Conservation (phyloP, 192 early-diverging fungal genomes). For the Thamnidium elegans region DNA sequence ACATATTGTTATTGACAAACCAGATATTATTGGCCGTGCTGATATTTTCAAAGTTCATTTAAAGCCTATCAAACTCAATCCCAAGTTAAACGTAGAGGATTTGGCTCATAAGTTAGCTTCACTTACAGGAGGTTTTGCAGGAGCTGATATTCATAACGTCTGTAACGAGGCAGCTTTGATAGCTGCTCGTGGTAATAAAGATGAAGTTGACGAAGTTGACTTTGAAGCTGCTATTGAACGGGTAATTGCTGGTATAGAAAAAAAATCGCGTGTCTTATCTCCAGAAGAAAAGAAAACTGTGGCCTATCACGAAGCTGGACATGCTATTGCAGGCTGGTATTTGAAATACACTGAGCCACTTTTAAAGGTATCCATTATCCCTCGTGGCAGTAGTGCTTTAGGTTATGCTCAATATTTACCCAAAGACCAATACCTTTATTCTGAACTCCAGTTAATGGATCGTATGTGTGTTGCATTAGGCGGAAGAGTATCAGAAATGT, state of each 20-base stretch:
- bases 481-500: conserved; percentile 82
- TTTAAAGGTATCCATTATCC: conserved; percentile 98
- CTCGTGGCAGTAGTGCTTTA: conserved; percentile 90
- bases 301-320: conserved; percentile 99
- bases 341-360: conserved; percentile 93
- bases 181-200: conserved; percentile 79
- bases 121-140: conserved; percentile 95
- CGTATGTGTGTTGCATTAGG: conserved; percentile 88
- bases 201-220: conserved; percentile 79
- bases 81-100: conserved; percentile 72
- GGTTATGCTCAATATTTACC: conserved; percentile 99
- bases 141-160: conserved; percentile 97
- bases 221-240: conserved; percentile 99
- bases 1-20: conserved; percentile 94
- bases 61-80: conserved; percentile 71
- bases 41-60: conserved; percentile 97
- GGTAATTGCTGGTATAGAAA: conserved; percentile 97
- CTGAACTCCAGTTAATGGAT: conserved; percentile 87
- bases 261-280: conserved; percentile 91
- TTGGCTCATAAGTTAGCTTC: conserved; percentile 87
- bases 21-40: conserved; percentile 93
- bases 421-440: conserved; percentile 95
- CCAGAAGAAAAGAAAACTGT: conserved; percentile 99
- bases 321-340: conserved; percentile 98
- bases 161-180: conserved; percentile 99